Conservation (phyloP, 805 yeast genomes). For the Ascoidea asiatica region DNA sequence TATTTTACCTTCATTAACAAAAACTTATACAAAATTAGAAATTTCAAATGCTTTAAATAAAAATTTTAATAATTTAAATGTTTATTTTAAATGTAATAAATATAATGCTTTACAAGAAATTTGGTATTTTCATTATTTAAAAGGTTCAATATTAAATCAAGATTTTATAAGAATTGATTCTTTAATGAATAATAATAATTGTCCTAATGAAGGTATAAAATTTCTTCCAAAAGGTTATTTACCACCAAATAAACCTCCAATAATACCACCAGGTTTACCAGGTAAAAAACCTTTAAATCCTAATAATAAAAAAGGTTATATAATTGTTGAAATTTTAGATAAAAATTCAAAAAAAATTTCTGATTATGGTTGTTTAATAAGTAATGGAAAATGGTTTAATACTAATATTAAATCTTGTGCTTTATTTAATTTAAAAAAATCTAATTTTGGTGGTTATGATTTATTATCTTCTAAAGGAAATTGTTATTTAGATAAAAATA, state of each 20-base stretch:
- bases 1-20: conserved; percentile 47
- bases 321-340: conserved; percentile 20
- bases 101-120: conserved; percentile 28
- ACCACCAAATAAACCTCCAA: conserved; percentile 11
- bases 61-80: conserved; percentile 42
- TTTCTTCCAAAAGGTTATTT: conserved; percentile 53
- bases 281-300: no score
- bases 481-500: conserved; percentile 36
- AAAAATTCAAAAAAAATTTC: conserved; percentile 37
- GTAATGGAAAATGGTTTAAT: conserved; percentile 75
- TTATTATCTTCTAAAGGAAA: conserved; percentile 59
- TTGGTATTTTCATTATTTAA: conserved; percentile 71
- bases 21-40: conserved; percentile 43
- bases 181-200: conserved; percentile 3
- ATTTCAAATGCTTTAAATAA: conserved; percentile 37
- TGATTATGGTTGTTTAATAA: conserved; percentile 67
- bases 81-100: conserved; percentile 47
- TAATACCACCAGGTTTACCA: conserved; percentile 14
- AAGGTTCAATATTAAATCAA: conserved; percentile 62
- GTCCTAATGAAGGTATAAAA: conserved; percentile 30
- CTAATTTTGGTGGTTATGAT: conserved; percentile 62
- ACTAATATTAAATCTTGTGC: conserved; percentile 87
- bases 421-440: conserved; percentile 41
- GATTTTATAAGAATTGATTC: conserved; percentile 47
- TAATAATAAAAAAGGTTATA: conserved; percentile 9